Evolutionary conservation across 768 basidiomycete species (phyloP).

Genomic region (Cantharellus anzutake): DNA sequence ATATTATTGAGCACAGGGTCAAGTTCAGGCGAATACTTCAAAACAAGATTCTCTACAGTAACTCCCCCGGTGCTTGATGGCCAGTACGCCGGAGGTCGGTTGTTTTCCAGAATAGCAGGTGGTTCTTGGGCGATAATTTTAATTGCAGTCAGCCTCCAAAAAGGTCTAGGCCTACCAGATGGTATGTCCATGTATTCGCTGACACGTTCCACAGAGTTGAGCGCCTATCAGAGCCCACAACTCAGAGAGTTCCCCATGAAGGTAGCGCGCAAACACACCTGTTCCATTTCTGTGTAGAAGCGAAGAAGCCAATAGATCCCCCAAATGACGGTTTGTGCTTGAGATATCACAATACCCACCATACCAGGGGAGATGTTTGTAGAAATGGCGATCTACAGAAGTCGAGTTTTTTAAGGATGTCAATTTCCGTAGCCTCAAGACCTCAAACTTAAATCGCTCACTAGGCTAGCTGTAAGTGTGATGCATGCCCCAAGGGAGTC

Average conservation of each 20-base stretch:
- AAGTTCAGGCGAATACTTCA: conserved; percentile 14
- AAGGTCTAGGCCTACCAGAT: conserved; percentile 24
- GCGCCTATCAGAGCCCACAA: background rate
- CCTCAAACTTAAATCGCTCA: conserved; percentile 14
- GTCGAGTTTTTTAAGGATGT: too few relatives aligned
- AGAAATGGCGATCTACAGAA: background rate
- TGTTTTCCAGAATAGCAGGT: conserved; percentile 17
- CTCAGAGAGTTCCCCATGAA: background rate
- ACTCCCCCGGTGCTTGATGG: conserved; percentile 11
- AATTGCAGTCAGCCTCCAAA: conserved; percentile 15
- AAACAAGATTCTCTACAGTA: conserved; percentile 15
- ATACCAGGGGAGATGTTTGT: conserved; percentile 4
- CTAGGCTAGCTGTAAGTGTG: conserved; percentile 55
- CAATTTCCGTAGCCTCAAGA: background rate
- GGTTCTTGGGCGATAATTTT: conserved; percentile 19
- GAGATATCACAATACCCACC: conserved; percentile 48
- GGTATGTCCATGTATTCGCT: conserved; percentile 82
- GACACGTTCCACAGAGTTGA: conserved; percentile 67
- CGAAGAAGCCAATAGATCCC: conserved; percentile 10
- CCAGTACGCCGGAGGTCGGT: conserved; percentile 19
- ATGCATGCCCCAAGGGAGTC: conserved; percentile 60
- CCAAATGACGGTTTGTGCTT: conserved; percentile 31
- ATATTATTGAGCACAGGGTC: conserved; percentile 19
- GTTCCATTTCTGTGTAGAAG: conserved; percentile 2
- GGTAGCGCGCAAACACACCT: background rate